Conservation (phyloP, 768 basidiomycete species). For the Leucosporidium yakuticum region DNA sequence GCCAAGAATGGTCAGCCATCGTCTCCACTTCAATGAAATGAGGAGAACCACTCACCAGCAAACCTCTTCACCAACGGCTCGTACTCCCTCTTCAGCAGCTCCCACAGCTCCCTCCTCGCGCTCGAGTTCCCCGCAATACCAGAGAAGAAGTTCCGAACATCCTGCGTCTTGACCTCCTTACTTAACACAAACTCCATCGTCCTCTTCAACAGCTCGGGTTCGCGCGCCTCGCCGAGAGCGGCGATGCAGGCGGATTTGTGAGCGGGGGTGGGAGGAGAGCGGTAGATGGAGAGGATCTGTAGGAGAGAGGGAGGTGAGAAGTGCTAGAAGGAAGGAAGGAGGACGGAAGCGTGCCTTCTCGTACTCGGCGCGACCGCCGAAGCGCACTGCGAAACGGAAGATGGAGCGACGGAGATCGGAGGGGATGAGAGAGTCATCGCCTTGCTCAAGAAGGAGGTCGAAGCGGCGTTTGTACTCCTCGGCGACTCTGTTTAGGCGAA, state of each 20-base stretch:
- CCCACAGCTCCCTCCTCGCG: constrained; percentile 47
- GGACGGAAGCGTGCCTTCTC: constrained; percentile 47
- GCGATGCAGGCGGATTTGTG: constrained; percentile 59
- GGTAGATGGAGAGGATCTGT: constrained; percentile 54
- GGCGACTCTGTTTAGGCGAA: constrained; percentile 54
- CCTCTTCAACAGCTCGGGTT: constrained; percentile 51
- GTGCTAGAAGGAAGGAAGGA: background rate
- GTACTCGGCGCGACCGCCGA: constrained; percentile 70
- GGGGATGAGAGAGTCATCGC: constrained; percentile 71
- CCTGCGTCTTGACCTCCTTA: constrained; percentile 52
- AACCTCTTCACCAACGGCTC: constrained; percentile 49
- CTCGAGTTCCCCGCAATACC: constrained; percentile 59
- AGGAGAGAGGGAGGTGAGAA: too few relatives aligned
- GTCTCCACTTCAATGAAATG: constrained; percentile 24
- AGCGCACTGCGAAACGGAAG: constrained; percentile 56
- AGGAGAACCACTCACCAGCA: background rate
- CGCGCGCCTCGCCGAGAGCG: constrained; percentile 60
- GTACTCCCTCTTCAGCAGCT: constrained; percentile 67
- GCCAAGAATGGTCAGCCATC: constrained; percentile 65
- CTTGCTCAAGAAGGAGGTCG: constrained; percentile 59
- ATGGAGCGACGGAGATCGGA: constrained; percentile 59
- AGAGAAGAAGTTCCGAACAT: constrained; percentile 59
- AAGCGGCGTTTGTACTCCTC: constrained; percentile 67
- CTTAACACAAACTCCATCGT: constrained; percentile 44
- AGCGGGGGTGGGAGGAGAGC: constrained; percentile 67